Evolutionary conservation across 352 stramenopile genomes (phyloP).

Genomic region (Globisporangium mamillatum): DNA sequence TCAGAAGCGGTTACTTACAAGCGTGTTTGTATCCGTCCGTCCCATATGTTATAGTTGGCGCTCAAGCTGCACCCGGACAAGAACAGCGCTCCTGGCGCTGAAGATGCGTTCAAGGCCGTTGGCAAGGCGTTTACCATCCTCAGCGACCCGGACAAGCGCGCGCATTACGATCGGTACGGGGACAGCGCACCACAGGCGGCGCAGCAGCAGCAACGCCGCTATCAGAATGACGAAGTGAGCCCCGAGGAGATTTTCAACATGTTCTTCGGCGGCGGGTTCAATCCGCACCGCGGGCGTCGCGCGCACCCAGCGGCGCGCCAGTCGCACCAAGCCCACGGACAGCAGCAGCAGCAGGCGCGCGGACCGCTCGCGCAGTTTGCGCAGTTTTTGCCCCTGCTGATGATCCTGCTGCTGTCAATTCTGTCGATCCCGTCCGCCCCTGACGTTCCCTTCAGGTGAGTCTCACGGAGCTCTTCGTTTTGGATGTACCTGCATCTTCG

Average conservation of each 20-base stretch:
- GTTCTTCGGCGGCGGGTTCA: constrained; percentile 87
- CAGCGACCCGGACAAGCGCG: constrained; percentile 86
- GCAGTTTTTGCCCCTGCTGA: constrained; percentile 82
- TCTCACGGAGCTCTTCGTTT: background rate
- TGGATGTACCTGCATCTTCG: background rate
- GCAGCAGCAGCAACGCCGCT: constrained; percentile 38
- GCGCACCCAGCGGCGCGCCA: constrained; percentile 3
- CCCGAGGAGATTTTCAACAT: constrained; percentile 92
- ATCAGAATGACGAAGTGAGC: constrained; percentile 84
- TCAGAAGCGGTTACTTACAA: constrained; percentile 2
- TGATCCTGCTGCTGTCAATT: constrained; percentile 85
- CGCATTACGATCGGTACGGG: constrained; percentile 83
- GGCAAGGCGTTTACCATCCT: constrained; percentile 93
- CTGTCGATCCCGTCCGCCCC: constrained; percentile 69
- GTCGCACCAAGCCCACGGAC: constrained; percentile 16
- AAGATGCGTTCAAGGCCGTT: constrained; percentile 97
- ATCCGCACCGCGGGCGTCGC: constrained; percentile 40
- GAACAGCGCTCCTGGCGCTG: constrained; percentile 95
- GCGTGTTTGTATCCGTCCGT: constrained; percentile 9
- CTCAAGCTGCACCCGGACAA: constrained; percentile 91
- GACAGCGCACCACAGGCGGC: constrained; percentile 47
- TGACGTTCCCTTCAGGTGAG: constrained; percentile 73
- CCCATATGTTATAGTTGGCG: constrained; percentile 54
- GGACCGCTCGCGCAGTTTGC: constrained; percentile 50
- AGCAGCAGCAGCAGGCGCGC: constrained; percentile 32